Conservation (phyloP, 306 rosid species). For the Abrus precatorius region DNA sequence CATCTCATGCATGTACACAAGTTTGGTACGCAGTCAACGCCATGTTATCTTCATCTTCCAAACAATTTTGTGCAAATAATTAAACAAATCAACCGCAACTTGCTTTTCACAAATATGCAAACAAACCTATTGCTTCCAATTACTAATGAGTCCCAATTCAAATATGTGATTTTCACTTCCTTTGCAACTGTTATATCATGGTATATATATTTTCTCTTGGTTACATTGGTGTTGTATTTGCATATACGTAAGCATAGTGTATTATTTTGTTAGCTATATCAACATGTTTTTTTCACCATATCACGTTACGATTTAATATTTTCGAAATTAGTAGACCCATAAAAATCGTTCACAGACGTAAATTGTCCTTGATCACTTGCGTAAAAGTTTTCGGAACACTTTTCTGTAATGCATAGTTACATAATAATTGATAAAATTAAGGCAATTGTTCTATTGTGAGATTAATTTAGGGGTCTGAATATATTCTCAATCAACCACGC, state of each 20-base stretch:
- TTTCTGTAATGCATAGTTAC: neutral
- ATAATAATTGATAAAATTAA: neutral
- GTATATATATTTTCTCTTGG: too few relatives aligned
- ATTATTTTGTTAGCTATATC: too few relatives aligned
- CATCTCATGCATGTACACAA: slow-evolving; percentile 41
- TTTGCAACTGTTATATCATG: neutral
- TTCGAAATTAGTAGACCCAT: too few relatives aligned
- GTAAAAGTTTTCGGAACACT: neutral
- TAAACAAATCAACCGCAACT: neutral
- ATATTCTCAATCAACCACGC: slow-evolving; percentile 31
- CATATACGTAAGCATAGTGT: too few relatives aligned
- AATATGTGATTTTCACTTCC: neutral
- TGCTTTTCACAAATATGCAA: neutral
- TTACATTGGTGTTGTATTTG: too few relatives aligned
- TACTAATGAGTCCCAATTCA: neutral
- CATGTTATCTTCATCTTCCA: slow-evolving; percentile 18
- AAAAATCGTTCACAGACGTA: too few relatives aligned
- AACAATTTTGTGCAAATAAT: neutral
- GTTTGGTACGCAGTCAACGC: slow-evolving; percentile 17
- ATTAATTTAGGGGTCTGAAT: neutral
- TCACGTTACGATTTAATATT: too few relatives aligned
- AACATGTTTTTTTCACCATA: too few relatives aligned
- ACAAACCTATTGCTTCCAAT: neutral
- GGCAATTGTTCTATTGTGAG: neutral
- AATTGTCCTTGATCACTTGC: neutral